Evolutionary conservation across 2,329 filamentous ascomycete species (phyloP).

Genomic region (Aspergillus novofumigatus): DNA sequence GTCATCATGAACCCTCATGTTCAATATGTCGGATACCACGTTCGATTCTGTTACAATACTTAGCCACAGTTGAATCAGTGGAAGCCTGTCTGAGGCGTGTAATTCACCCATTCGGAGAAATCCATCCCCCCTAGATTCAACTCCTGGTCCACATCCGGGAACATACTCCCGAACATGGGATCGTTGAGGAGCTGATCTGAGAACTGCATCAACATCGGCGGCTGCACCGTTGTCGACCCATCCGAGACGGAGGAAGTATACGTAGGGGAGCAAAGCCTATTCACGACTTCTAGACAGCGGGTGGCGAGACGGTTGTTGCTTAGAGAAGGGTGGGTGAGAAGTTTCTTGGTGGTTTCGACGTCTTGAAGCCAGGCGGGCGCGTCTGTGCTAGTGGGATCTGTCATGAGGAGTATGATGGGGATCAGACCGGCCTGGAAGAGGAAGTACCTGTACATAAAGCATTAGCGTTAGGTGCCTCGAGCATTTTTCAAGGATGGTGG

Average conservation of each 20-base stretch:
- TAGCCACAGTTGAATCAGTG: conserved; percentile 1
- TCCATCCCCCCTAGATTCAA: conserved; percentile 31
- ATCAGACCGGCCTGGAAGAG: conserved; percentile 45
- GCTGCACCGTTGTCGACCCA: conserved; percentile 14
- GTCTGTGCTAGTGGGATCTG: conserved; percentile 35
- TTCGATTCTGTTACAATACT: not conserved
- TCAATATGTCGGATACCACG: not conserved
- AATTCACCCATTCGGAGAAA: conserved; percentile 40
- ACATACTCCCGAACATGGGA: conserved; percentile 32
- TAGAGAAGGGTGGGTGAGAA: conserved; percentile 36
- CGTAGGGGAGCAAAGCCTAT: conserved; percentile 34
- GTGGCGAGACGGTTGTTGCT: conserved; percentile 37
- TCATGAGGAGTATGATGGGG: conserved; percentile 42
- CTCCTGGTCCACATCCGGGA: conserved; percentile 31
- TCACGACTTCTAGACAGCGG: conserved; percentile 38
- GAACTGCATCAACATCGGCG: conserved; percentile 32
- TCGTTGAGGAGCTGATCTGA: conserved; percentile 35
- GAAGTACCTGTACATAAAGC: conserved; percentile 31
- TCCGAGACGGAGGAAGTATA: conserved; percentile 15
- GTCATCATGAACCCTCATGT: not conserved
- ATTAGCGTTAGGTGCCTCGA: not conserved
- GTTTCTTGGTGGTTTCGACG: conserved; percentile 38
- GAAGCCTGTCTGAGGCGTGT: conserved; percentile 22
- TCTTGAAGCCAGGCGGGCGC: conserved; percentile 36
- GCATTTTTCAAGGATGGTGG: not conserved